Evolutionary conservation across 306 rosid genomes (phyloP), one percentile per base, ranked within the genome.

Genomic region (Sicyos baderoa): DNA sequence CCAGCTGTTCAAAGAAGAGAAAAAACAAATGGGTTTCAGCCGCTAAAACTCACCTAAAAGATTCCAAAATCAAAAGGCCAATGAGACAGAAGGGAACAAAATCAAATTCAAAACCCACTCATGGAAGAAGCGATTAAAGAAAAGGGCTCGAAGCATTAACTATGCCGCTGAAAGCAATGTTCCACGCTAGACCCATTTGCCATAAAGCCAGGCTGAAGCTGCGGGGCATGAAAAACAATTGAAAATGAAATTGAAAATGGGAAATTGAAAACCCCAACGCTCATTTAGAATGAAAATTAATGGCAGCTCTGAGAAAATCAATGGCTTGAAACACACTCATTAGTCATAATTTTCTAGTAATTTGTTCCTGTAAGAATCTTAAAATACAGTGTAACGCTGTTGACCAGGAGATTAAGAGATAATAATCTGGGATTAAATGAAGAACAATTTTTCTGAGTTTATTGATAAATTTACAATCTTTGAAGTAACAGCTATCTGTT

Each of bases 311-410:
- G 51, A 37, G 66, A 60, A 48, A 40, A 14, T n/a, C 48, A 66
- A 53, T 82, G 66, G 22, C 89, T 88, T 82, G 52, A 51, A 79
- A 78, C 86, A 77, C 88, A 89, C 96, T 92, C 98, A 86, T 87
- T 40, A 37, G 9, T 37, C 44, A 37, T 7, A 37, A 81, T 88
- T 81, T 81, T 76, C 86, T 75, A 72, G 83, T 85, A 78, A 76
- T 73, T 68, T 18, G 82, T 40, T 40, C 45, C 45, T 21, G 1
- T 40, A 22, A 69, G 75, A 67, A 73, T 87, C 88, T 35, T 35
- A 25, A 75, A 73, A 49, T 55, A 1, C 21, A 68, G 52, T 21
- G 37, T 53, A 18, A 37, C 51, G 54, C 47, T 58, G 57, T 83
- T 75, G 73, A 75, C 80, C 64, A 7, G 9, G 23, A 71, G 49